Evolutionary conservation across 2,329 filamentous ascomycete species (phyloP).

Genomic region (Aspergillus sp.): DNA sequence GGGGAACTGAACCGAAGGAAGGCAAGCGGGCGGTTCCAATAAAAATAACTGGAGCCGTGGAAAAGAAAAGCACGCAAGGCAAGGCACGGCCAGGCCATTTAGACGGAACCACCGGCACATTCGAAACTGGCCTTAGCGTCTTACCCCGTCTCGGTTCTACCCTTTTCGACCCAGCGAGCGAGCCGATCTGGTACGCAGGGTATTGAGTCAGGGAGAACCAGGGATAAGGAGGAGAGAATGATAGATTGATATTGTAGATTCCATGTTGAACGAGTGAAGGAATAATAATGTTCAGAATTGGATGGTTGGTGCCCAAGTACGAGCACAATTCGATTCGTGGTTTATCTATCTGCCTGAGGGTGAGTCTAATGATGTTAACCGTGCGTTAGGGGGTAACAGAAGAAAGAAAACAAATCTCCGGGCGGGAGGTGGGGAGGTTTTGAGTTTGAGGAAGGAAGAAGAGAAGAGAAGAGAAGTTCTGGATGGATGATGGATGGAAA

Average conservation of each 20-base stretch:
- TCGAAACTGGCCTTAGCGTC: background rate
- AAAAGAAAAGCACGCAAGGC: too few species aligned
- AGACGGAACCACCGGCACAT: conserved; percentile 2
- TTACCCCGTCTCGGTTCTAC: background rate
- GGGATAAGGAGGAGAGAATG: background rate
- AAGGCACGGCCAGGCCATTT: background rate
- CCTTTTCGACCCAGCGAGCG: background rate
- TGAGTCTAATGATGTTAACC: background rate
- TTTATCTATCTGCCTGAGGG: too few species aligned
- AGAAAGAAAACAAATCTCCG: background rate
- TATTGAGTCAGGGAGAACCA: background rate
- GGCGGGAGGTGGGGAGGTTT: background rate
- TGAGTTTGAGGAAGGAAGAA: too few species aligned
- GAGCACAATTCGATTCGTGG: too few species aligned
- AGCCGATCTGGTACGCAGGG: background rate
- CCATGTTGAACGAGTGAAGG: too few species aligned
- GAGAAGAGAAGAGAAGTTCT: background rate
- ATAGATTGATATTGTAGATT: background rate
- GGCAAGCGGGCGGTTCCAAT: background rate
- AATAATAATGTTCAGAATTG: too few species aligned
- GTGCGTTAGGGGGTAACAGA: background rate
- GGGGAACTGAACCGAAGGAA: too few species aligned
- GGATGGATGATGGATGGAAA: background rate
- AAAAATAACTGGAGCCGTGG: background rate
- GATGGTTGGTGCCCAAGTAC: too few species aligned